Base-by-base conservation (phyloP, 805 yeast species). In the Cyberlindnera misumaiensis region DNA sequence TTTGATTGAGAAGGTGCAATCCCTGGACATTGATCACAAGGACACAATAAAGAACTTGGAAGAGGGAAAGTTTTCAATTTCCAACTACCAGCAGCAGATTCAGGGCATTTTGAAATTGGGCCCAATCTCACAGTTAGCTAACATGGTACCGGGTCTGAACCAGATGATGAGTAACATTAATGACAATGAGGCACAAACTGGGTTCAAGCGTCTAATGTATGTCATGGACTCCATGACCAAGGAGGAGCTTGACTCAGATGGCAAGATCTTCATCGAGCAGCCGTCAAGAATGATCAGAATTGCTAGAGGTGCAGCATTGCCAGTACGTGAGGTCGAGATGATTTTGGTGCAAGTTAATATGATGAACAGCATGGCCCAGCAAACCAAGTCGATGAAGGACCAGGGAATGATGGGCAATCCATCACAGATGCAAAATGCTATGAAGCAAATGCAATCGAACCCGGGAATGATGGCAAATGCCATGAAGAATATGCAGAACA, bases 161-260 rank as follows among this genome's bases (percentile, higher is more conserved):
- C 77, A 89, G 28, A 72, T 90, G 71, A 81, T 90, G 75, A 77
- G 73, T 37, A 90, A 85, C 59, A 79, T 86, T 32, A 93, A 95
- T 20, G 97, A 88, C 58, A 96, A 87, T 51, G 97, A 93, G 53
- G 81, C 96, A 0, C 75, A 86, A n/a, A 72, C 74, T 39, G 73
- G 82, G 55, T 70, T 90, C 66, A 90, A 89, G 58, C 72, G 81
- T 47, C 87, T 90, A 94, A 80, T 90, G 33, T 89, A 75, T 53
- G 80, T 90, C 22, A 75, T 90, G 83, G 98, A 90, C 60, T 87
- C 97, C 3, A 90, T 90, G 98, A 90, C 96, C 2, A 80, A 80
- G 47, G 69, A 81, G 54, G 98, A 90, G 65, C 73, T 90, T 44
- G 95, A 87, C 52, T 75, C 86, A 46, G 97, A 90, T 59, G 97